Evolutionary conservation across 225 moss, liverwort and hornwort genomes (phyloP), one percentile per base, ranked within the genome.

Genomic region (Bryoerythrophyllum caledonicum): DNA sequence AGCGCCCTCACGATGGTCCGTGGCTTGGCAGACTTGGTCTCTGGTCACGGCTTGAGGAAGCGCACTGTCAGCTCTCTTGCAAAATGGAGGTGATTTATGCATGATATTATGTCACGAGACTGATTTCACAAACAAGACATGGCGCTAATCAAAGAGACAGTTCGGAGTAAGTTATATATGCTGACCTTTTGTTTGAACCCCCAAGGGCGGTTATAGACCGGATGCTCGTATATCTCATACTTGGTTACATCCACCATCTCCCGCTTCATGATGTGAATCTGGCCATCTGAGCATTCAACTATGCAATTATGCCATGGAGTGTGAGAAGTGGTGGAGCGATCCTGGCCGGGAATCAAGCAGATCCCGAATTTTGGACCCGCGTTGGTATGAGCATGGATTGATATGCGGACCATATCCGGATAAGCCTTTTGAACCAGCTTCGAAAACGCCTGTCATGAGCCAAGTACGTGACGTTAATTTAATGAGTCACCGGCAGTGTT

Each of bases 161-260:
- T 0, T 0, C 11, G 2, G 46, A 15, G 46, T 46, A 13, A n/a
- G n/a, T n/a, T n/a, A n/a, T n/a, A n/a, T 48, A 14, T 35, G 53
- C 72, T 61, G 57, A 49, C n/a, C 61, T 61, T 73, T 32, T 73
- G 59, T 48, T 60, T 43, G 60, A 72, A 72, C 21, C 27, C 57
- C 60, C 72, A 58, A 23, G 41, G 43, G 43, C 60, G 60, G 25
- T 60, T 44, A 57, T 72, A 60, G 15, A 48, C 11, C 6, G 48
- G 44, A 27, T 61, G 72, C 12, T 61, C 26, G 6, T 73, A 62
- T 1, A 48, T 43, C 72, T 62, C 60, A 62, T 9, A 49, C 8
- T 34, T 49, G 59, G 48, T 17, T 44, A 60, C 1, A 12, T 62
- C 32, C 3, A 72, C 60, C 30, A n/a, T 13, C 60, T 72, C 72